phyloP scores from a whole-genome alignment of 306 rosid genomes.

The Neltuma alba region DNA sequence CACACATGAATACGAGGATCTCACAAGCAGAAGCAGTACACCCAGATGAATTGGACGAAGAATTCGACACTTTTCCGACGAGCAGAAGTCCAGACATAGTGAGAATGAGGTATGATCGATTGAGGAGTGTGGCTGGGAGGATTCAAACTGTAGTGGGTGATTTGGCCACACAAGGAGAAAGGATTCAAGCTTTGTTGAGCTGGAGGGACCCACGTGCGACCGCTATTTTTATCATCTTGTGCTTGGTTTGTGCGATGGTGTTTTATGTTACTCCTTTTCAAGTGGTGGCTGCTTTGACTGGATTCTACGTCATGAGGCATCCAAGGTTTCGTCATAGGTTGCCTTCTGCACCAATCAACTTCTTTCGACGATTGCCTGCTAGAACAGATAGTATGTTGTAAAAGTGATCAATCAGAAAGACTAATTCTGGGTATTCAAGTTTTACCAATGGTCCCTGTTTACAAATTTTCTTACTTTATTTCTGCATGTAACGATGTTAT shows the following conservation, averaged over 20 bases:
- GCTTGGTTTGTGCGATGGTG: slow-evolving; percentile 46
- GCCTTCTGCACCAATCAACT: slow-evolving; percentile 54
- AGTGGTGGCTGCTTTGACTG: slow-evolving; percentile 44
- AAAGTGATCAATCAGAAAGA: not conserved
- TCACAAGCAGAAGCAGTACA: slow-evolving; percentile 54
- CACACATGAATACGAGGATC: slow-evolving; percentile 58
- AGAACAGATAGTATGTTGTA: slow-evolving; percentile 53
- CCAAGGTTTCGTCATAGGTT: slow-evolving; percentile 54
- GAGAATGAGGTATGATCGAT: slow-evolving; percentile 60
- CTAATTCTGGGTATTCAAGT: not conserved
- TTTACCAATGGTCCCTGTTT: not conserved
- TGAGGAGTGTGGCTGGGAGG: slow-evolving; percentile 57
- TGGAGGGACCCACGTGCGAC: slow-evolving; percentile 62
- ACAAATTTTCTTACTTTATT: not conserved
- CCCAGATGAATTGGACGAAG: slow-evolving; percentile 62
- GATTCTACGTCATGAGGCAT: slow-evolving; percentile 48
- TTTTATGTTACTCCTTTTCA: slow-evolving; percentile 55
- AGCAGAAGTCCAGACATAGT: slow-evolving; percentile 41
- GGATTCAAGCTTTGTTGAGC: slow-evolving; percentile 48
- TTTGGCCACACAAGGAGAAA: slow-evolving; percentile 61
- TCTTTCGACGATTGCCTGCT: slow-evolving; percentile 61
- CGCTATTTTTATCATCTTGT: slow-evolving; percentile 45
- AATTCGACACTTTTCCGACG: slow-evolving; percentile 60
- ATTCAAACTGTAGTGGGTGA: slow-evolving; percentile 58
- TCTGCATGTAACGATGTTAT: no score